Base-by-base conservation (phyloP, 441 rosid genomes). In the Pelargonium myrrhifolium region DNA sequence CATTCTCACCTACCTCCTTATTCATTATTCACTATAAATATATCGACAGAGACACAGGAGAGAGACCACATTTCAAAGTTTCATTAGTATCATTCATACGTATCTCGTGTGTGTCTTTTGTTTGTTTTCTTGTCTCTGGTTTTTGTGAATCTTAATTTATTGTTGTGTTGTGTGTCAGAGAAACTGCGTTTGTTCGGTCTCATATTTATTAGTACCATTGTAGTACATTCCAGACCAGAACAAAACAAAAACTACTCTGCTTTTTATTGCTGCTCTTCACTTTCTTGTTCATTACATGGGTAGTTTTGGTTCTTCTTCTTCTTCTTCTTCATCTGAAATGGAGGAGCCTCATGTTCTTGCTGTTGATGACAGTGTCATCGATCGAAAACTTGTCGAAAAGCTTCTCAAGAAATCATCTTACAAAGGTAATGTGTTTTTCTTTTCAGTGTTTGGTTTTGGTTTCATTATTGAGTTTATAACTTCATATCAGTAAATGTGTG, bases 331-430 rank as follows among this genome's bases (percentile, higher is more conserved):
- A 3, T 72, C 80, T 45, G 74, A 74, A 70, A 75, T 76, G 62
- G 83, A 77, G 58, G 82, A 79, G 65, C 84, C 79, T 28, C 97
- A 90, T 84, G 96, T 90, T 72, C 75, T 93, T 72, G 98, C 97
- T 0, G 97, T 93, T 1, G 98, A 93, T 77, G 98, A 93, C 72
- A 93, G 81, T 73, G 83, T 93, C 17, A 53, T 89, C 12, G 97
- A 93, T 62, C 78, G 96, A 11, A 90, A 85, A 76, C 77, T 93
- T 4, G 83, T 90, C 3, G 96, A 93, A 77, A 82, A 64, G 49
- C 72, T 93, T 68, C 93, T 93, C 70, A 84, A 80, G 78, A 85
- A 80, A 82, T 90, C 89, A 28, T 85, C 90, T 70, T 93, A 96
- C 79, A 87, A 76, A 86, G 98, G 98, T 89, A 74, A 31, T 58